Evolutionary conservation across 108 stramenopile species (phyloP), one percentile per base, ranked within the genome.

Genomic region (Skeletonema potamos): DNA sequence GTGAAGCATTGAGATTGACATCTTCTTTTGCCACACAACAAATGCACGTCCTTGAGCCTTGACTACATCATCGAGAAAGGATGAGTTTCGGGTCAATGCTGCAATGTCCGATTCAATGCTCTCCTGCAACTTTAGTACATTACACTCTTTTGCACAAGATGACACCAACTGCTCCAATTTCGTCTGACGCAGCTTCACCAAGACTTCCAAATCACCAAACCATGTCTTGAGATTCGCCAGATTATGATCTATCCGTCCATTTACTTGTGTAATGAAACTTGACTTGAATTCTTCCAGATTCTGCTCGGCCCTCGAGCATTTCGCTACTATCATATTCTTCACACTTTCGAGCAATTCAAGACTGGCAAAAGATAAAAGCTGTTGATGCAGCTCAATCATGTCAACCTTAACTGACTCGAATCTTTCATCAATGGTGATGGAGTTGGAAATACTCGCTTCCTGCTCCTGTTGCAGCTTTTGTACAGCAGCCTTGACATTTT

Each of bases 151-250:
- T 18, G 83, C 79, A 29, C 66, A 78, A 4, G 79, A 72, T 55
- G 61, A 30, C n/a, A 81, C 55, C 24, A 51, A 51, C 43, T 66
- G 27, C 29, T 84, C 83, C 4, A 84, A 41, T 62, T 64, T 81
- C 8, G 39, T 58, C 62, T 84, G 83, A 8, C 75, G 62, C 62
- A 76, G 74, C 66, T 76, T 84, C 46, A 76, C 54, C 20, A 76
- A 41, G 18, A 27, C 46, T 60, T 84, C 83, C 17, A 80, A 51
- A 32, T 74, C 68, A 7, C 18, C 54, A 68, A 80, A 71, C 54
- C 74, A 80, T 4, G 63, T 28, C 74, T 76, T 62, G 24, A 84
- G 39, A 58, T 84, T 69, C 10, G 36, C 44, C 1, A 75, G 41
- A 32, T 70, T 62, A 12, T 58, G 43, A 20, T 75, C 37, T 24